Evolutionary conservation across 805 yeast species (phyloP).

Genomic region (Ogataea methylovora): DNA sequence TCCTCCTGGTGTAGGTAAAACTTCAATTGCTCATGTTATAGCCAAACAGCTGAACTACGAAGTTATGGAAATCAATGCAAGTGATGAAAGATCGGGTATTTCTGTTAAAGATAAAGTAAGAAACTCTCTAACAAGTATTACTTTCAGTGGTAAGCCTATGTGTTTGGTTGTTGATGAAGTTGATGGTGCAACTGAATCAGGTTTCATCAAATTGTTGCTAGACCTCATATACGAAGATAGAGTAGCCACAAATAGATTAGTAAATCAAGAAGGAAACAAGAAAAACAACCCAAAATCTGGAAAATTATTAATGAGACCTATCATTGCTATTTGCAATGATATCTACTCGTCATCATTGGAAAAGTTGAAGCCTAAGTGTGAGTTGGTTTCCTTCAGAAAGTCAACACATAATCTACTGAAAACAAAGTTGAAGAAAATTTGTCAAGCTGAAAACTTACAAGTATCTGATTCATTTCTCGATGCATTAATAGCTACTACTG

Average conservation of each 20-base stretch:
- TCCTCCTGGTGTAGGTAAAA: constrained; percentile 91
- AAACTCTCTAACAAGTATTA: constrained; percentile 59
- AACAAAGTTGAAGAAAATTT: constrained; percentile 43
- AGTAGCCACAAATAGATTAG: constrained; percentile 34
- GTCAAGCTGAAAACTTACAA: constrained; percentile 40
- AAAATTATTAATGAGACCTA: constrained; percentile 63
- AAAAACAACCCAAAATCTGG: constrained; percentile 15
- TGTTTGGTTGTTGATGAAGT: constrained; percentile 86
- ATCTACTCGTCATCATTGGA: constrained; percentile 70
- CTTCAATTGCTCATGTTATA: constrained; percentile 78
- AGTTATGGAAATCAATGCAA: constrained; percentile 79
- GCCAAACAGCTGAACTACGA: constrained; percentile 79
- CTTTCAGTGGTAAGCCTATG: constrained; percentile 66
- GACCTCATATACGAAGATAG: constrained; percentile 56
- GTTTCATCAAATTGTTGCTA: constrained; percentile 48
- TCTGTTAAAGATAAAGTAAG: constrained; percentile 46
- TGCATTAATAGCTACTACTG: constrained; percentile 61
- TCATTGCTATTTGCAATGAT: constrained; percentile 89
- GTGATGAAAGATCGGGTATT: constrained; percentile 61
- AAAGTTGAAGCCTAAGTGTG: constrained; percentile 64
- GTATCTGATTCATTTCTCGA: constrained; percentile 45
- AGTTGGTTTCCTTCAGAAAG: constrained; percentile 57
- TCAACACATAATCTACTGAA: constrained; percentile 42
- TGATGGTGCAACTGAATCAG: constrained; percentile 69
- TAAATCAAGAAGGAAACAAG: constrained; percentile 15